Evolutionary conservation across 1,284 basidiomycete species (phyloP).

Genomic region (Erythrobasidium hasegawianum): DNA sequence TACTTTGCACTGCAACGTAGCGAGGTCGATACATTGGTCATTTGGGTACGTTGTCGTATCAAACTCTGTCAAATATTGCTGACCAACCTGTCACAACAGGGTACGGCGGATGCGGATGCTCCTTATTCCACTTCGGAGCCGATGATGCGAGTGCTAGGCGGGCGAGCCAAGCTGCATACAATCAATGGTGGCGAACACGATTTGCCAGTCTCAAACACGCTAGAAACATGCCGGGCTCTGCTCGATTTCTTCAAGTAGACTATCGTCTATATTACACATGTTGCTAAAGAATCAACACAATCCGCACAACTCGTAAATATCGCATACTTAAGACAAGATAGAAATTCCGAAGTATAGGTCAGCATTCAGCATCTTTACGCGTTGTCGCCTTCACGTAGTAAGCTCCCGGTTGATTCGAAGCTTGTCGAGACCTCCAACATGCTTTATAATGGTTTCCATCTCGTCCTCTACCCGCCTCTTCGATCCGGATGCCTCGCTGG

Average conservation of each 20-base stretch:
- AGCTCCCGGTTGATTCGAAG: slow-evolving; percentile 15
- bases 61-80: too few species aligned
- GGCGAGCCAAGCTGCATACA: background rate
- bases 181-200: background rate
- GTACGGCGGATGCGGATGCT: background rate
- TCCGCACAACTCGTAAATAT: too few species aligned
- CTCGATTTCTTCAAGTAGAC: slow-evolving; percentile 1
- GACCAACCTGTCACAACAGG: background rate
- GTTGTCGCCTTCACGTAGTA: background rate
- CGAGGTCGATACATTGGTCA: background rate
- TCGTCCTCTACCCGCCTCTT: slow-evolving; percentile 10
- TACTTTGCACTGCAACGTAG: background rate
- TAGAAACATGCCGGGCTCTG: background rate
- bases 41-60: slow-evolving; percentile 6
- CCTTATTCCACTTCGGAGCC: background rate
- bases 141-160: background rate
- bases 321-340: too few species aligned
- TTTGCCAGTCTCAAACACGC: background rate
- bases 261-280: too few species aligned
- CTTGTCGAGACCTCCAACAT: slow-evolving; percentile 30
- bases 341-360: too few species aligned
- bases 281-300: too few species aligned
- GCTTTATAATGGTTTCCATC: slow-evolving; percentile 9
- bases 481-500: background rate
- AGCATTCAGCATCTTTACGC: background rate